Evolutionary conservation across 78 protist genomes (phyloP).

Genomic region (Chrysochromulina parva): DNA sequence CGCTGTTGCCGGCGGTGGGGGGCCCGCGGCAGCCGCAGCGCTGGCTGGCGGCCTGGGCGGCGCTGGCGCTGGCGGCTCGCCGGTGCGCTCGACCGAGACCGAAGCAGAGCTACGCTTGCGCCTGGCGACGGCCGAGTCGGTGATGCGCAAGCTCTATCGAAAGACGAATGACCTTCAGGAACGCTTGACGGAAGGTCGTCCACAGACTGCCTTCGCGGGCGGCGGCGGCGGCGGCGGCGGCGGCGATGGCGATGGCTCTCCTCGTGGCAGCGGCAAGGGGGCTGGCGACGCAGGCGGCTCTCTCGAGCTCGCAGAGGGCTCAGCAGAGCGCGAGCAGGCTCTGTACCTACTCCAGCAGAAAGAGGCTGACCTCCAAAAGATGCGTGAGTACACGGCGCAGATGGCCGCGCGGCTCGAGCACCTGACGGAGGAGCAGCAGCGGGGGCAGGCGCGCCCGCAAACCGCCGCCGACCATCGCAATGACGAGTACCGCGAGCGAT

Average conservation of each 20-base stretch:
- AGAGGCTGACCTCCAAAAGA: not conserved
- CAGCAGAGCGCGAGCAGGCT: not conserved
- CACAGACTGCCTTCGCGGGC: no score
- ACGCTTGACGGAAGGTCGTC: no score
- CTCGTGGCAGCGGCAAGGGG: not conserved
- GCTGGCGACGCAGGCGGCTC: not conserved
- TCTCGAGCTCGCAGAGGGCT: not conserved
- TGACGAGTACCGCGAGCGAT: conserved; percentile 7
- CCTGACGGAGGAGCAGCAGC: not conserved
- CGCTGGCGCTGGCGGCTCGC: no score
- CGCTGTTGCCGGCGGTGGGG: not conserved
- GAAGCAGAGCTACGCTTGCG: not conserved
- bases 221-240: no score
- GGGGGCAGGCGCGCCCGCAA: not conserved
- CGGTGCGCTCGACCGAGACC: not conserved
- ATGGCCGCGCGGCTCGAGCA: not conserved
- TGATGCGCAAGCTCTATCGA: conserved; percentile 18
- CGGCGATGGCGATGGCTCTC: no score
- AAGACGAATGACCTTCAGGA: not conserved
- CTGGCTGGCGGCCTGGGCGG: not conserved
- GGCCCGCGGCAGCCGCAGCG: not conserved
- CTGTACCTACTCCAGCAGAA: conserved; percentile 18
- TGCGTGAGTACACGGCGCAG: conserved; percentile 10
- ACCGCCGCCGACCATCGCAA: not conserved
- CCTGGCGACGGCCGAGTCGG: not conserved